Base-by-base conservation (phyloP, 495 filamentous ascomycete genomes). In the Talaromyces trachyspermus region DNA sequence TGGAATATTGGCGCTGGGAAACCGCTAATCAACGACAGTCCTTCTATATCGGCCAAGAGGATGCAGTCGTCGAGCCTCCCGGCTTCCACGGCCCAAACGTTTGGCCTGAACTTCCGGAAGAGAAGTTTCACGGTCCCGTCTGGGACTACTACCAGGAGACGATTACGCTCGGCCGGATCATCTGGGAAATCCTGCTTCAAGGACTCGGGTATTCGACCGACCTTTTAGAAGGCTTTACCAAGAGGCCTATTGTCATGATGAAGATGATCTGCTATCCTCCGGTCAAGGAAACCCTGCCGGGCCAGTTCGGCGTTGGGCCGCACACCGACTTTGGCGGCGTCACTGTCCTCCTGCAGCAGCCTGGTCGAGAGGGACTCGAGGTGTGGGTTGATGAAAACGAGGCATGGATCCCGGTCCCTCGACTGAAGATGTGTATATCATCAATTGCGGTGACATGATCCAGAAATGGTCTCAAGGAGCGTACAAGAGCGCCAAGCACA, bases 401-500 rank as follows among this genome's bases (percentile, higher is more conserved):
- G 41, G 58, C 54, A 9, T 75, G 70, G 69, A 50, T 72, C 18
- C 47, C 45, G 12, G 67, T 67, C 60, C 57, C 2, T 58, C 65
- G 1, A 37, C 59, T 18, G 62, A 68, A 47, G 55, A 64, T 37
- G 54, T 56, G n/a, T 68, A 63, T 42, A 63, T 75, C 5, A 61
- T 75, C 51, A 75, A 75, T 43, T 59, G 63, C 20, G 70, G 71
- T 3, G 68, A 75, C 43, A 56, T 70, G 56, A 48, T 72, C 11
- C 37, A 60, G 15, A 50, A 50, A 36, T 70, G 61, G 61, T 60
- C 69, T 3, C 53, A 53, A 15, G 63, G 63, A 0, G 20, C 46
- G 30, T 73, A 70, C 49, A 59, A 57, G 37, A 70, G 65, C 48
- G 59, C 59, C 4, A 46, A 43, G 12, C 68, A 72, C 51, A 52